phyloP scores from a whole-genome alignment of 192 early-diverging fungal genomes.

The Paraglomus brasilianum region DNA sequence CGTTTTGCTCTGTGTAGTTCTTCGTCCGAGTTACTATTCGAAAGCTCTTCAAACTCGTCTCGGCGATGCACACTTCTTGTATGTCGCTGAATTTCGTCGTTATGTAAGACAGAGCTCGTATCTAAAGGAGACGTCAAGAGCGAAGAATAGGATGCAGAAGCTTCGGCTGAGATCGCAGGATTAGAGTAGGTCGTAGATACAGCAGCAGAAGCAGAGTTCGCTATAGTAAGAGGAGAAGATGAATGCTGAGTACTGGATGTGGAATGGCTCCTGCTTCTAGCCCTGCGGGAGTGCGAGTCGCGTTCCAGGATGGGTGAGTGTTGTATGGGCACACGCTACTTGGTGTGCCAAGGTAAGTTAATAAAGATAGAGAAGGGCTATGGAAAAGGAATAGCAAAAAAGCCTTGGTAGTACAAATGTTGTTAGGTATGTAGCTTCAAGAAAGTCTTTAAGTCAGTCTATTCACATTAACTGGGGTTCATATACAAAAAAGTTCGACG shows the following conservation, averaged over 20 bases:
- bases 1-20: conserved; percentile 26
- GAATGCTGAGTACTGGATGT: conserved; percentile 18
- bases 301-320: conserved; percentile 35
- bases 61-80: conserved; percentile 21
- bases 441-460: too few relatives aligned
- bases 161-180: conserved; percentile 5
- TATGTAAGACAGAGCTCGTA: conserved; percentile 21
- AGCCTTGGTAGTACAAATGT: too few relatives aligned
- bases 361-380: too few relatives aligned
- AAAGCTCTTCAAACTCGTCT: conserved; percentile 26
- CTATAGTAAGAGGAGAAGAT: conserved; percentile 2
- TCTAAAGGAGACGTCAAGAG: conserved; percentile 25
- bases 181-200: conserved; percentile 23
- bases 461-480: too few relatives aligned
- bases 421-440: too few relatives aligned
- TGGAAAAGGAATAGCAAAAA: too few relatives aligned
- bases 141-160: conserved; percentile 17
- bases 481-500: too few relatives aligned
- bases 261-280: conserved; percentile 33
- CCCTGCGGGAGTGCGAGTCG: conserved; percentile 33
- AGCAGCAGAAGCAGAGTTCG: conserved; percentile 25
- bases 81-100: conserved; percentile 22
- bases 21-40: conserved; percentile 26
- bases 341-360: conserved; percentile 18
- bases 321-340: conserved; percentile 29